These are phyloP conservation scores for Russula earlei DNA, from an alignment of 768 basidiomycete species.

Conservation along the genomic window DNA sequence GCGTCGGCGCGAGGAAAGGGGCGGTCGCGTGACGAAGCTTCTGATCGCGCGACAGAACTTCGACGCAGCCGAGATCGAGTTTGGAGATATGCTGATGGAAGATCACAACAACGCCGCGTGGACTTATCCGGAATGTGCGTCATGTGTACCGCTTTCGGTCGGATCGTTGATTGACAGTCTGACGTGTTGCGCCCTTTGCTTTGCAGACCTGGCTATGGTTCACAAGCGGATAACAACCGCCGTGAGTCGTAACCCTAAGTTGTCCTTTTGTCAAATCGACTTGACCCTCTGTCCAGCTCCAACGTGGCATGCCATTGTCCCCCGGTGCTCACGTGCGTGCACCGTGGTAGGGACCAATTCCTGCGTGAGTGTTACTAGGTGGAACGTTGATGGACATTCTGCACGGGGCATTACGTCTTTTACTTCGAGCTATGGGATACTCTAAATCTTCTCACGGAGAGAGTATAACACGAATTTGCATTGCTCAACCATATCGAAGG, in stretches of 20 bases:
- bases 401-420: neutral
- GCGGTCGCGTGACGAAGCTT: conserved; percentile 46
- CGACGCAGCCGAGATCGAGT: conserved; percentile 90
- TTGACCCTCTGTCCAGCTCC: conserved; percentile 2
- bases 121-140: conserved; percentile 84
- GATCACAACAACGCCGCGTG: conserved; percentile 94
- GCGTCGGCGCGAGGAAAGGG: conserved; percentile 46
- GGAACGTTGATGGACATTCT: neutral
- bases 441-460: neutral
- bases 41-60: conserved; percentile 83
- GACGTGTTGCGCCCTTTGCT: neutral
- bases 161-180: neutral
- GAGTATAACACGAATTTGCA: neutral
- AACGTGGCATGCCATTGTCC: conserved; percentile 10
- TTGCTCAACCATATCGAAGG: conserved; percentile 1
- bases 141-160: neutral
- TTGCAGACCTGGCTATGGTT: conserved; percentile 17
- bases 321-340: conserved; percentile 12
- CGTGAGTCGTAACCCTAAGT: neutral
- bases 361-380: neutral
- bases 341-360: conserved; percentile 10
- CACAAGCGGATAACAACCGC: conserved; percentile 19
- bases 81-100: conserved; percentile 94
- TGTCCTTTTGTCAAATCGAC: neutral
- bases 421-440: neutral